phyloP scores from a whole-genome alignment of 2,329 filamentous ascomycete genomes.

The Emergomyces orientalis region DNA sequence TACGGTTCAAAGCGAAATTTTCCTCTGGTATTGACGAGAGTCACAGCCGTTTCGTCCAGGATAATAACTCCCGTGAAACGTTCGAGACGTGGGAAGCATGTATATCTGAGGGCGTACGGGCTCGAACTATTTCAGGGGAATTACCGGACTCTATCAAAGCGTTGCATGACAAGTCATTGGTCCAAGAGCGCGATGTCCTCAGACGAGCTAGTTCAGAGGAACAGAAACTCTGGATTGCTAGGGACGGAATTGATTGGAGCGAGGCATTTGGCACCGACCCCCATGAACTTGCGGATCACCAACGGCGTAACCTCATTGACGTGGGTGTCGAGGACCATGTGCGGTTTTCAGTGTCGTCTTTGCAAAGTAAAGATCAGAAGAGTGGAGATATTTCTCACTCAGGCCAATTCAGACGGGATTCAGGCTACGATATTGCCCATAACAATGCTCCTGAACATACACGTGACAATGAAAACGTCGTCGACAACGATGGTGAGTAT shows the following conservation, averaged over 20 bases:
- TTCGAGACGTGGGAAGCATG: slow-evolving; percentile 94
- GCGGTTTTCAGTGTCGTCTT: neutral
- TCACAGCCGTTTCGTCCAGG: slow-evolving; percentile 71
- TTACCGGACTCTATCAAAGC: slow-evolving; percentile 62
- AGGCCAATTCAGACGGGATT: neutral
- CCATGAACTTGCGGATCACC: slow-evolving; percentile 46
- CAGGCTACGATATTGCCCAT: neutral
- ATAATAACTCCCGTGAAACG: slow-evolving; percentile 84
- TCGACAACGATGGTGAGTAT: slow-evolving; percentile 19
- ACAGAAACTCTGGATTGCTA: slow-evolving; percentile 66
- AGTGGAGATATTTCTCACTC: neutral
- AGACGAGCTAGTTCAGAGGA: slow-evolving; percentile 56
- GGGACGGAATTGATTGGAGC: slow-evolving; percentile 75
- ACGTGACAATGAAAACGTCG: slow-evolving; percentile 13
- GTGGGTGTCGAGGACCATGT: neutral
- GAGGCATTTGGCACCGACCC: slow-evolving; percentile 78
- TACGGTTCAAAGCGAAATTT: slow-evolving; percentile 73
- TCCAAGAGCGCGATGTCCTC: slow-evolving; percentile 70
- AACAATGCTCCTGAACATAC: neutral
- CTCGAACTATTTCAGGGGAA: slow-evolving; percentile 60
- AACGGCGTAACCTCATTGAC: slow-evolving; percentile 35
- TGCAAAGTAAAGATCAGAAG: neutral
- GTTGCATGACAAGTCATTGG: slow-evolving; percentile 72
- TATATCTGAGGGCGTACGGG: slow-evolving; percentile 72
- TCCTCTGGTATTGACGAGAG: slow-evolving; percentile 83